phyloP scores from a whole-genome alignment of 331 rosid genomes.

The Quercus phellos region DNA sequence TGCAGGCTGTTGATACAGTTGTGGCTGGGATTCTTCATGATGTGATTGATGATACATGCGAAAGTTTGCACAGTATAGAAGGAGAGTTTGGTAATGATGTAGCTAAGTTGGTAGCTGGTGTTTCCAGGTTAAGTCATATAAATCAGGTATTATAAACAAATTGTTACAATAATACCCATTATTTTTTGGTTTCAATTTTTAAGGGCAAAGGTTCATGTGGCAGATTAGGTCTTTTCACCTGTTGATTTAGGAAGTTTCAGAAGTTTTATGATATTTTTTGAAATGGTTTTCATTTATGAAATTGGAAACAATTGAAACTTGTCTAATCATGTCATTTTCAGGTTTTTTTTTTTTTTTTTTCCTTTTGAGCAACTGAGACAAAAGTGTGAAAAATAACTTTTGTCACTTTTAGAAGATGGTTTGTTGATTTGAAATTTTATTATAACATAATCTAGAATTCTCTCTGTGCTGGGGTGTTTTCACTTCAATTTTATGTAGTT shows the following conservation, averaged over 20 bases:
- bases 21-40: conserved; percentile 98
- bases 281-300: background rate
- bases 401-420: background rate
- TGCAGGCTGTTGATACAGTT: conserved; percentile 88
- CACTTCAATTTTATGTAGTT: background rate
- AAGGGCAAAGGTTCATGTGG: background rate
- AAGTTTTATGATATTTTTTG: background rate
- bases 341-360: background rate
- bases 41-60: conserved; percentile 79
- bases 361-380: background rate
- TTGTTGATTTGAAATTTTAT: background rate
- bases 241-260: background rate
- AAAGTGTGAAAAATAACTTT: background rate
- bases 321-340: background rate
- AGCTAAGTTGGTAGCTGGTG: conserved; percentile 82
- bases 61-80: conserved; percentile 59
- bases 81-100: conserved; percentile 82
- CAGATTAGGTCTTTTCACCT: background rate
- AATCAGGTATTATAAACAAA: conserved; percentile 65
- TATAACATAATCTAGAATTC: background rate
- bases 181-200: conserved; percentile 1
- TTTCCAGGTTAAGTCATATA: conserved; percentile 83
- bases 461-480: background rate
- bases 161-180: background rate
- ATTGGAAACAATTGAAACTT: background rate